Evolutionary conservation across 768 basidiomycete species (phyloP), one percentile per base, ranked within the genome.

Genomic region (Lentinula raphanica): DNA sequence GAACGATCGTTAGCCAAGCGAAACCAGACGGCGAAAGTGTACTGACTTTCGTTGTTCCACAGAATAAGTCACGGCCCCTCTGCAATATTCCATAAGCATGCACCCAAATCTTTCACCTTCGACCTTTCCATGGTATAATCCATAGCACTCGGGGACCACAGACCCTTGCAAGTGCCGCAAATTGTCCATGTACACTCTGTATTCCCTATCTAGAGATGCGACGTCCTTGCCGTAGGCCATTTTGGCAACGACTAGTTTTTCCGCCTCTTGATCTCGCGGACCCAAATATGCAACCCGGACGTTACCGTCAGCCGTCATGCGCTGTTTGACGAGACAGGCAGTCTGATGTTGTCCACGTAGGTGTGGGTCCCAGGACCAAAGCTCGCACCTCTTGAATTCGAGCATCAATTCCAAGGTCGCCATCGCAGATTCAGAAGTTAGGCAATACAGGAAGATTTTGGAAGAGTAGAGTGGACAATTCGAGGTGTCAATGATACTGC

Each of bases 31-130:
- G 28, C 39, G n/a, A 31, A 1, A 28, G 42, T 0, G 19, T n/a
- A 64, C 66, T 23, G 51, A 71, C 71, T 68, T 27, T 62, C 56
- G 62, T 62, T 42, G 68, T 63, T 9, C 53, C 36, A n/a, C 58
- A 29, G 40, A 64, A 58, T 25, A 49, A 19, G 57, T 57, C 6
- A 58, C 60, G 8, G 56, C 54, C 7, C 63, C 67, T 23, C 60
- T 46, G 58, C 74, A 76, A 63, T 74, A 72, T 59, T 78, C 76
- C 39, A 79, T 60, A 23, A 79, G 54, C 58, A 76, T 62, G 59
- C 71, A 74, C 3, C 59, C 72, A 8, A 70, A 23, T 13, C 32
- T 7, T 72, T 63, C 7, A 58, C 60, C 6, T 68, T 69, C 11
- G 66, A 31, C 58, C n/a, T 63, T 67, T 15, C 70, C 69, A 25